These are phyloP conservation scores for Spatholobus suberectus DNA, from an alignment of 306 rosid species.

Conservation along the genomic window DNA sequence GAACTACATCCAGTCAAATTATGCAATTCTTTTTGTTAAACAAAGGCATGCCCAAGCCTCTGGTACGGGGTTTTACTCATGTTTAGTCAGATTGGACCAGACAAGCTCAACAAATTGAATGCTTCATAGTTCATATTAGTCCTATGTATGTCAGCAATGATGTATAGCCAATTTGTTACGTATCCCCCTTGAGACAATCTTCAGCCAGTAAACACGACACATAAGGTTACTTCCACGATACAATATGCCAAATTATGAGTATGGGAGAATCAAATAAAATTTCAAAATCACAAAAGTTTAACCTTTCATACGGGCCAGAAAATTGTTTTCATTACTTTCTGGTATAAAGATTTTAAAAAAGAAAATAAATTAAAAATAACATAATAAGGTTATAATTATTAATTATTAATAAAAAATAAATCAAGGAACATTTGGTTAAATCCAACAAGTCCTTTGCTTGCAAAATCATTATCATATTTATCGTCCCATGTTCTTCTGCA, in stretches of 20 bases:
- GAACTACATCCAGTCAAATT: background rate
- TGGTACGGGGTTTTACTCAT: too few relatives aligned
- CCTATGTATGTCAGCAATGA: background rate
- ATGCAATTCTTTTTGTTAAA: too few relatives aligned
- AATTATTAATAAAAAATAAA: background rate
- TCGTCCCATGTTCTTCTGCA: background rate
- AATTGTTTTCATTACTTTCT: background rate
- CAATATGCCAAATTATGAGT: background rate
- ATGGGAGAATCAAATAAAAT: background rate
- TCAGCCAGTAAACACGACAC: background rate
- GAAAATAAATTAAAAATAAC: background rate
- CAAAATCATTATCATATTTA: background rate
- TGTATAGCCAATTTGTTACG: background rate
- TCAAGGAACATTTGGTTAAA: background rate
- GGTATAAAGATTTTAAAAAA: background rate
- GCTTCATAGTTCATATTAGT: background rate
- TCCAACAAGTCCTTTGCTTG: background rate
- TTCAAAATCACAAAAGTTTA: slow-evolving; percentile 7
- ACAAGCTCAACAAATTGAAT: background rate
- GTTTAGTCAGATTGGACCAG: background rate
- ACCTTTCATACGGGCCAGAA: background rate
- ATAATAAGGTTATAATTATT: background rate
- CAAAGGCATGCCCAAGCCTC: too few relatives aligned
- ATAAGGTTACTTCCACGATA: background rate
- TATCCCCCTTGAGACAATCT: background rate